phyloP scores from a whole-genome alignment of 2,329 filamentous ascomycete species.

The Conoideocrella luteorostrata region DNA sequence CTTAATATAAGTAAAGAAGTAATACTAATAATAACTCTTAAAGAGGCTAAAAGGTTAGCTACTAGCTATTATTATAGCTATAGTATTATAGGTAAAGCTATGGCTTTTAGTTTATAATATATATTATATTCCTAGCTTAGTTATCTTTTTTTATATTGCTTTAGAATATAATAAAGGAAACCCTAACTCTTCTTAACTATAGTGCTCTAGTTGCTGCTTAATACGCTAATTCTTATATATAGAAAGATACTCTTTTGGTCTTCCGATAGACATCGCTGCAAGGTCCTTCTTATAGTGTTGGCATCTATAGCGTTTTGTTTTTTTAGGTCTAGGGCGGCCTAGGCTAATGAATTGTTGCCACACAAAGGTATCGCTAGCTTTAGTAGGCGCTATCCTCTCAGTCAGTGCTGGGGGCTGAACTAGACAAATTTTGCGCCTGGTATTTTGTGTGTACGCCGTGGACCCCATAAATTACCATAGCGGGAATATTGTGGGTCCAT shows the following conservation, averaged over 20 bases:
- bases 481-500: too few species aligned
- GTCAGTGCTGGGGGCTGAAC: too few species aligned
- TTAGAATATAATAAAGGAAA: not conserved
- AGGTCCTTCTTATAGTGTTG: not conserved
- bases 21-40: not conserved
- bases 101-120: not conserved
- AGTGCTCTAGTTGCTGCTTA: not conserved
- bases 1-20: too few species aligned
- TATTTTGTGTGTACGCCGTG: too few species aligned
- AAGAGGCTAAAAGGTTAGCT: not conserved
- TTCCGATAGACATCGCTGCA: not conserved
- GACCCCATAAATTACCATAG: too few species aligned
- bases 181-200: too few species aligned
- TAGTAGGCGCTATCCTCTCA: not conserved
- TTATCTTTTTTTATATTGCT: not conserved
- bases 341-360: not conserved
- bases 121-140: not conserved
- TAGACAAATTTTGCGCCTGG: too few species aligned
- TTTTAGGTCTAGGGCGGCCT: too few species aligned
- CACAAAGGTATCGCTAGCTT: not conserved
- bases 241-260: not conserved
- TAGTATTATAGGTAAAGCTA: not conserved
- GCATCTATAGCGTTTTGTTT: not conserved
- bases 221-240: not conserved
- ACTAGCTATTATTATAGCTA: not conserved